phyloP scores from a whole-genome alignment of 106 monocot species.

The Cymbidium sinense region DNA sequence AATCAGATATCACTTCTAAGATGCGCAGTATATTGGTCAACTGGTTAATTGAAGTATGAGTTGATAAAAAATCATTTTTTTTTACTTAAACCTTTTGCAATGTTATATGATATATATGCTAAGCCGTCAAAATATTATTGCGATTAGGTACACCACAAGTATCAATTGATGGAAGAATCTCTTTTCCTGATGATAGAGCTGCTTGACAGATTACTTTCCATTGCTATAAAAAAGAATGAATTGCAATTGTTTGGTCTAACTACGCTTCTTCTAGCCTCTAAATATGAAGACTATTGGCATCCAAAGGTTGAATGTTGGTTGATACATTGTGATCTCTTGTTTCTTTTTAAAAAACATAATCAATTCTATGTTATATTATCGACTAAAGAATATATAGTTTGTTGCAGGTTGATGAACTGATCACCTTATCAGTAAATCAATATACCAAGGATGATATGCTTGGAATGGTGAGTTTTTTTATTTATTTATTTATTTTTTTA shows the following conservation, averaged over 20 bases:
- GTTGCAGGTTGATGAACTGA: constrained; percentile 39
- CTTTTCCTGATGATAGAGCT: constrained; percentile 56
- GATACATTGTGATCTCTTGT: not conserved
- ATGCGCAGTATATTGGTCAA: constrained; percentile 43
- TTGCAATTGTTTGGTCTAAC: constrained; percentile 49
- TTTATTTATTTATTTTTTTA: not conserved
- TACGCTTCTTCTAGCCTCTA: constrained; percentile 40
- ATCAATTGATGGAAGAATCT: constrained; percentile 54
- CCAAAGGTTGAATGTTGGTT: constrained; percentile 30
- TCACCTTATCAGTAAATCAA: constrained; percentile 28
- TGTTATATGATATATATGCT: not conserved
- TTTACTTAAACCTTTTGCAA: not conserved
- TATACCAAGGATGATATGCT: constrained; percentile 44
- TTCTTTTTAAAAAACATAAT: not conserved
- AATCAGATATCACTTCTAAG: constrained; percentile 32
- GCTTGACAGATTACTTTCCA: constrained; percentile 45
- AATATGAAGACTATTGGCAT: constrained; percentile 59
- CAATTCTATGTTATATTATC: not conserved
- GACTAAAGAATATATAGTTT: not conserved
- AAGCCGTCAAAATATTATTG: constrained; percentile 1
- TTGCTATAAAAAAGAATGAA: constrained; percentile 28
- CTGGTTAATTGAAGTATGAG: constrained; percentile 51
- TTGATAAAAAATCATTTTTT: constrained; percentile 1
- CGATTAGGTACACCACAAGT: constrained; percentile 43
- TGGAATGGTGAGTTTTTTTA: constrained; percentile 28